Evolutionary conservation across 2,329 filamentous ascomycete species (phyloP), one percentile per base, ranked within the genome.

Genomic region (Alternaria atra): DNA sequence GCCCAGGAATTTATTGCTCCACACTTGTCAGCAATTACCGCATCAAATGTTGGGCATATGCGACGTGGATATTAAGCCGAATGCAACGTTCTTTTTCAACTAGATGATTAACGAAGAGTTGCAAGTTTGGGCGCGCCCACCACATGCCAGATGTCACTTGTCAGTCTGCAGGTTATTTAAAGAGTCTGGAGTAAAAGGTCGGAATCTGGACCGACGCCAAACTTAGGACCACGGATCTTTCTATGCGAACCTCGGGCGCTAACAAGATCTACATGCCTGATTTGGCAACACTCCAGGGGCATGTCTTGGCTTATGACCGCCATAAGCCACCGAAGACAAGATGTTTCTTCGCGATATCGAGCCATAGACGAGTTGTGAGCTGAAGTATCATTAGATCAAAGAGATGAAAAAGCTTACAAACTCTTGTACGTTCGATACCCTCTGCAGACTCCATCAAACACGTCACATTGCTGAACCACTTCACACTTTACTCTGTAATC

Each of bases 171-270:
- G 32, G 20, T 25, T 50, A 50, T 50, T 50, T 37, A 35, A 27
- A 46, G 32, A 35, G 32, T 23, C 40, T 34, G 32, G 30, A 40
- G 17, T 35, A 53, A 17, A 35, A 29, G 32, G n/a, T 44, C 37
- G 32, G 29, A 50, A 20, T 51, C 44, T 56, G 44, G 44, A 30
- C 57, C 52, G n/a, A 30, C 44, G 23, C 30, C 50, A 44, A 56
- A 50, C 29, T 37, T 32, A 29, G 43, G 34, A 55, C 29, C 17
- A 50, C 29, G 23, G 40, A 34, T 47, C 23, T 54, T 54, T 53
- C 30, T 48, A 34, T 34, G 56, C 48, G 40, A 48, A 43, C 32
- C 51, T 35, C 56, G 56, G 56, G 42, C 51, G 51, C 57, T 60
- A 60, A 23, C 10, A 25, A 12, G 57, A 60, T 60, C 57, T 42